Evolutionary conservation across 163 green algal genomes (phyloP).

Genomic region (Chlorella variabilis): DNA sequence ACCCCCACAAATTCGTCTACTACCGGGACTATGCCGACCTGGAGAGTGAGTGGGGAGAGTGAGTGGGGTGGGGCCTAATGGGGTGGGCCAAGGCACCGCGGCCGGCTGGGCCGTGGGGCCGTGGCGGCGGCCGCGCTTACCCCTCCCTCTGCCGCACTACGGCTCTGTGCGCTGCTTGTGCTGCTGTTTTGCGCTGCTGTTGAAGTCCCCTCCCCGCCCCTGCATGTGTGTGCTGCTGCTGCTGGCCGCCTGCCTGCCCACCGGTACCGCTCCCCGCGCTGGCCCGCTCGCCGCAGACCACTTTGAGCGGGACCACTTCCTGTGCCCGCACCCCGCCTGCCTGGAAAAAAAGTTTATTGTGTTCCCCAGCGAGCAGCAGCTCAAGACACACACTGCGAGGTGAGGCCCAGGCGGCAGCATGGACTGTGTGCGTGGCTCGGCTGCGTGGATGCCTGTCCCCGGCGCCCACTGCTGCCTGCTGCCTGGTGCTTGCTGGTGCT

Average conservation of each 20-base stretch:
- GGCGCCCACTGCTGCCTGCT: background rate
- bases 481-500: background rate
- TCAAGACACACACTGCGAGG: conserved; percentile 31
- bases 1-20: conserved; percentile 87
- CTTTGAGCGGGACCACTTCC: conserved; percentile 81
- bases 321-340: conserved; percentile 86
- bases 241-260: background rate
- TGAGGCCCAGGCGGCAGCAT: no score
- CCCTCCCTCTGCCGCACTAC: no score
- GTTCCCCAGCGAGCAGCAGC: conserved; percentile 80
- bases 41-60: conserved; percentile 62
- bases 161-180: no score
- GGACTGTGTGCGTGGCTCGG: no score
- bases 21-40: conserved; percentile 92
- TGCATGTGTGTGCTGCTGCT: no score
- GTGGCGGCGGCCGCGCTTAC: no score
- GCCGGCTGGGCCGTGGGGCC: no score
- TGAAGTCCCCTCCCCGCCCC: no score
- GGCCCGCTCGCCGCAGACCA: conserved; percentile 67
- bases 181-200: no score
- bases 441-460: background rate
- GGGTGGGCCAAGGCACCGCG: no score
- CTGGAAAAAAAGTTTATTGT: conserved; percentile 92
- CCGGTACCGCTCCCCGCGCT: background rate
- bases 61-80: no score